These are phyloP conservation scores for Carex arenaria DNA, from an alignment of 202 grass and related monocot genomes.

Conservation along the genomic window DNA sequence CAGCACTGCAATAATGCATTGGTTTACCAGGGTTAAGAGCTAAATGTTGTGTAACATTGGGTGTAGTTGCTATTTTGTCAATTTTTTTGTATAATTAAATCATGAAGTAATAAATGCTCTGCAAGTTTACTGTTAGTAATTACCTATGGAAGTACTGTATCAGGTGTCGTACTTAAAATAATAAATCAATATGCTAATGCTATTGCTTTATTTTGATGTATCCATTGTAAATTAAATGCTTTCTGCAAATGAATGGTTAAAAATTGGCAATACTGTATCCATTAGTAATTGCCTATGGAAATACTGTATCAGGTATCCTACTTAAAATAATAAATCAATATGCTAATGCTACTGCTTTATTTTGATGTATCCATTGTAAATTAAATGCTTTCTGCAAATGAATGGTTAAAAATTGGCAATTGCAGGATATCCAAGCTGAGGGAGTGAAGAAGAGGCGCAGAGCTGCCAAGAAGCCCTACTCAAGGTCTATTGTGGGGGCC, in stretches of 20 bases:
- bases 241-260: neutral
- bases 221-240: neutral
- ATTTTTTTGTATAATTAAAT: neutral
- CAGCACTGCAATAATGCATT: neutral
- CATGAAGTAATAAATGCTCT: neutral
- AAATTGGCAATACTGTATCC: slow-evolving; percentile 2
- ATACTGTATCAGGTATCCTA: no score
- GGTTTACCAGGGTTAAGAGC: neutral
- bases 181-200: no score
- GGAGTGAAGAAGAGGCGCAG: slow-evolving; percentile 51
- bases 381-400: neutral
- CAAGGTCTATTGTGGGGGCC: slow-evolving; percentile 60
- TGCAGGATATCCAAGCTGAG: slow-evolving; percentile 55
- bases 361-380: neutral
- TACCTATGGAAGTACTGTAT: no score
- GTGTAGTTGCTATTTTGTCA: neutral
- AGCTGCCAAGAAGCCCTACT: slow-evolving; percentile 47
- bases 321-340: no score
- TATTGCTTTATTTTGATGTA: no score
- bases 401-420: neutral
- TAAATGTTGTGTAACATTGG: neutral
- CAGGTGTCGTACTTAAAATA: no score
- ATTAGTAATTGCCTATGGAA: no score
- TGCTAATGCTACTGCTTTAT: no score
- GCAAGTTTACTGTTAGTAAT: neutral